Conservation (phyloP, 768 basidiomycete genomes). For the Exidia glandulosa region DNA sequence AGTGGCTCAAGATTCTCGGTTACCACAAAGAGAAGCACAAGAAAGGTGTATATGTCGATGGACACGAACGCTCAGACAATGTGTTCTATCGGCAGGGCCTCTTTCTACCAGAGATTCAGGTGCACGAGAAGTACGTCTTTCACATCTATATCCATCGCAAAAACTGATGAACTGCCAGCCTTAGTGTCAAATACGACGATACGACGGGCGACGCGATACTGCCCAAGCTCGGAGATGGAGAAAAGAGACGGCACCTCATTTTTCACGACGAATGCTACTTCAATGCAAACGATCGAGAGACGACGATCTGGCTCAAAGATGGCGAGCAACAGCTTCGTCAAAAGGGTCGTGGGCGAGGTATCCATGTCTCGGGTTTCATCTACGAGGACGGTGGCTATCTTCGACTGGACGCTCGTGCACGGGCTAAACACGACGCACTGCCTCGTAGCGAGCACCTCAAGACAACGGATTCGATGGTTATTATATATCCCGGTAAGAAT, state of each 20-base stretch:
- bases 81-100: slow-evolving; percentile 7
- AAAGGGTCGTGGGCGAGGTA: slow-evolving; percentile 24
- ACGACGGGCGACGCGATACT: too few relatives aligned
- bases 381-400: slow-evolving; percentile 21
- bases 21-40: slow-evolving; percentile 4
- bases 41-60: slow-evolving; percentile 12
- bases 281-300: slow-evolving; percentile 17
- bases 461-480: too few relatives aligned
- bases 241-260: slow-evolving; percentile 15
- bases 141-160: too few relatives aligned
- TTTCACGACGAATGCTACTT: slow-evolving; percentile 24
- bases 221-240: slow-evolving; percentile 15
- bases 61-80: slow-evolving; percentile 13
- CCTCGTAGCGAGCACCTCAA: too few relatives aligned
- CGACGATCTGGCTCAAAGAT: slow-evolving; percentile 3
- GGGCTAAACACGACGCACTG: slow-evolving; percentile 18
- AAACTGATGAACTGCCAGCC: too few relatives aligned
- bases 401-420: slow-evolving; percentile 12
- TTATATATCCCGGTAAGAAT: slow-evolving; percentile 3
- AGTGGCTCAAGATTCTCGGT: too few relatives aligned
- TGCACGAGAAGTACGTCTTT: too few relatives aligned
- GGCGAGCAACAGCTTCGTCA: slow-evolving; percentile 11
- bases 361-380: slow-evolving; percentile 33
- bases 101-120: too few relatives aligned
- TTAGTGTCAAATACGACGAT: too few relatives aligned